Base-by-base conservation (phyloP, 148 eudicot species). In the Dianthus caryophyllus region DNA sequence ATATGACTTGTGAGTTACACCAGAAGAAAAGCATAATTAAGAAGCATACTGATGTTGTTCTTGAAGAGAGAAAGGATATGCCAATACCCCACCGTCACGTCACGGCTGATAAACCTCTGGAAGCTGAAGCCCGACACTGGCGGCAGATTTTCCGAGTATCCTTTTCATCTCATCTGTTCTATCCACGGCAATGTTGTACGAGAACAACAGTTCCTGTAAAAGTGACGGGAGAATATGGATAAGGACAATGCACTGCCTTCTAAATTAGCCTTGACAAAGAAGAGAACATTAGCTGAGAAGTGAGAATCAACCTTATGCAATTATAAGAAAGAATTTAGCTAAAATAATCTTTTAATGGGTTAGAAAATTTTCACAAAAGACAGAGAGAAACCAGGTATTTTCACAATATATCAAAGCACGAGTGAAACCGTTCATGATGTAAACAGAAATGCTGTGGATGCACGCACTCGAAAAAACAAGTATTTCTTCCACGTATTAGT, bases 91-190 rank as follows among this genome's bases (percentile, higher is more conserved):
- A 7, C 25, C 1, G 3, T 33, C 7, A 7, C 38, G 48, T 84
- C 82, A 87, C 46, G 89, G 39, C 84, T 89, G 77, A 78, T 93
- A 93, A 66, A 77, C 87, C 29, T 93, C 87, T 20, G 98, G 98
- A 72, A 89, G 98, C 78, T 81, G 88, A 70, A 93, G 98, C 68
- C 98, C 98, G 41, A 93, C 98, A 76, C 95, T 92, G 31, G 96
- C 84, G 38, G 98, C 98, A 68, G 98, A 92, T 76, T 87, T 92
- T 56, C 94, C 89, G 4, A 92, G 87, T 64, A 81, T 71, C 71
- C 78, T 87, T 62, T 80, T 83, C 91, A 93, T 84, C 75, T 93
- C 98, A 10, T 85, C 88, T 21, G 98, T 65, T 77, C 98, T 81
- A 76, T 93, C 96, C 69, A 93, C 92, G 1, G 96, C 98, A 61